A percentile compares a stretch with the other conserved stretches of the same genome.
phyloP scores from a whole-genome alignment of 73 alveolate species.

The Paramecium caudatum region DNA sequence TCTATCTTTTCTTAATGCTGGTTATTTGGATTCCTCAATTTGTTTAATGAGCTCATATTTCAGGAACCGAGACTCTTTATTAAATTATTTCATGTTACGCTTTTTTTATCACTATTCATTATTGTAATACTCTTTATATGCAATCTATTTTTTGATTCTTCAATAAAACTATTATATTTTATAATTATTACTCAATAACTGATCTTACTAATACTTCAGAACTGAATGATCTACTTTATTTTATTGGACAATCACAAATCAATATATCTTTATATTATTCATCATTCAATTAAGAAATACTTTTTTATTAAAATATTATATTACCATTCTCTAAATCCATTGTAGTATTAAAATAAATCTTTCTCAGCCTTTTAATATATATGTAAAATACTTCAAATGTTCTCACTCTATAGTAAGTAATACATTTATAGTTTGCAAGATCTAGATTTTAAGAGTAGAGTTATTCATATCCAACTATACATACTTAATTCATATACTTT shows the following conservation, averaged over 20 bases:
- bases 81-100: conserved; percentile 10
- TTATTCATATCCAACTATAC: conserved; percentile 23
- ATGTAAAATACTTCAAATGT: neutral
- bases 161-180: conserved; percentile 11
- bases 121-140: conserved; percentile 16
- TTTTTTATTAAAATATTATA: neutral
- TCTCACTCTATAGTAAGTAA: neutral
- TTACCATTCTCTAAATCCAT: conserved; percentile 67
- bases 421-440: neutral
- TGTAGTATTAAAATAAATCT: conserved; percentile 64
- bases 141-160: conserved; percentile 28
- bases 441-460: conserved; percentile 15
- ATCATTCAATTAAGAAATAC: conserved; percentile 47
- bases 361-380: neutral
- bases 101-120: conserved; percentile 44
- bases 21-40: conserved; percentile 44
- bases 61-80: conserved; percentile 63
- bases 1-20: conserved; percentile 51
- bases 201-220: conserved; percentile 62
- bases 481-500: neutral
- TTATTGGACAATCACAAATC: conserved; percentile 29
- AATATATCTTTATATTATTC: conserved; percentile 24
- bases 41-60: conserved; percentile 61
- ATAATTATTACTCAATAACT: conserved; percentile 42
- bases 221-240: neutral